Conservation (phyloP, 2,329 filamentous ascomycete species). For the Metarhizium sp. region DNA sequence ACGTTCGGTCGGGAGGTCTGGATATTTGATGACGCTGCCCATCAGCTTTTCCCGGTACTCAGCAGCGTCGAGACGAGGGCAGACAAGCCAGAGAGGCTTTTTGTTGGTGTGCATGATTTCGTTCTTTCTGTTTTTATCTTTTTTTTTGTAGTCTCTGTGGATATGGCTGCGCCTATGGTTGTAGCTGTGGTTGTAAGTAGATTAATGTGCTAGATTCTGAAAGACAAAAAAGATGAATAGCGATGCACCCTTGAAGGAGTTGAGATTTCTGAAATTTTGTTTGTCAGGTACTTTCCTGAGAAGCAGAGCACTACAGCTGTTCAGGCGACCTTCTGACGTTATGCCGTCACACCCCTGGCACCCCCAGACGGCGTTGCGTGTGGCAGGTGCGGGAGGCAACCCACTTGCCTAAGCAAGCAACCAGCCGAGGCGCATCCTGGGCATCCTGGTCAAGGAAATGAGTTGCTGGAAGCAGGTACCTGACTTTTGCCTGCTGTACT, state of each 20-base stretch:
- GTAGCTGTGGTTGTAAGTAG: not conserved
- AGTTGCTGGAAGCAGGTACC: no score
- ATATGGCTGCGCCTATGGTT: not conserved
- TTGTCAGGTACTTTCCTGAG: no score
- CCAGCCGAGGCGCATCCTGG: no score
- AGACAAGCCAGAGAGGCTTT: constrained; percentile 19
- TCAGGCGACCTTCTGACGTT: not conserved
- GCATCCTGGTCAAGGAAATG: no score
- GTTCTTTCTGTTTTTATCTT: not conserved
- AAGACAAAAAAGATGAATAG: not conserved
- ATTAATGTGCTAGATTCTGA: not conserved
- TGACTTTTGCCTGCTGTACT: no score
- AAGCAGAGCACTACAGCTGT: no score
- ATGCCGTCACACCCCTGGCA: not conserved
- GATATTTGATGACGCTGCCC: constrained; percentile 20
- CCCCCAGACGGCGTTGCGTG: not conserved
- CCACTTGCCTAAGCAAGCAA: not conserved
- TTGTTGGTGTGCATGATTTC: constrained; percentile 7
- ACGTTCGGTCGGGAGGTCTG: constrained; percentile 16
- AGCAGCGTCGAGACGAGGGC: constrained; percentile 16
- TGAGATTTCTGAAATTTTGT: not conserved
- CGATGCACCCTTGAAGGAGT: not conserved
- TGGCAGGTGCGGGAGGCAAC: not conserved
- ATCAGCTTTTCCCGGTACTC: constrained; percentile 20
- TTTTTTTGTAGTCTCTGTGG: not conserved